Conservation (phyloP, 352 stramenopile species). For the Phytophthora pinifolia region DNA sequence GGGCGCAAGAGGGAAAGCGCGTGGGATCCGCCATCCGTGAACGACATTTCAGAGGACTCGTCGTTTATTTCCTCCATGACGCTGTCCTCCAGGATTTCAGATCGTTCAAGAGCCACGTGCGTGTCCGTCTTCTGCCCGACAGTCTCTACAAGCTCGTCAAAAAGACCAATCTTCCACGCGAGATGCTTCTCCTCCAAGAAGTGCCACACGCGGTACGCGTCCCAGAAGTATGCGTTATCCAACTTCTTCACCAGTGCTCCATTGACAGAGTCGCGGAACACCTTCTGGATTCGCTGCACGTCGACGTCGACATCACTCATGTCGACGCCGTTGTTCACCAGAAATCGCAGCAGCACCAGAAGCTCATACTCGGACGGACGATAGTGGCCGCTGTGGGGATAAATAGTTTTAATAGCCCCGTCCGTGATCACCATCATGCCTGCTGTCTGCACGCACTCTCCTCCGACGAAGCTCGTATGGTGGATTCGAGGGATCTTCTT, state of each 20-base stretch:
- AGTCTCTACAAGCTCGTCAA: conserved; percentile 77
- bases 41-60: conserved; percentile 31
- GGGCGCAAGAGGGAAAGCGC: conserved; percentile 29
- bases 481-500: conserved; percentile 94
- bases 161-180: conserved; percentile 72
- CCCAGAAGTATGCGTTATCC: conserved; percentile 87
- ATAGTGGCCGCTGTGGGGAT: conserved; percentile 98
- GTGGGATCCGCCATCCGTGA: conserved; percentile 28
- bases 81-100: conserved; percentile 45
- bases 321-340: conserved; percentile 91
- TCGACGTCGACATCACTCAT: conserved; percentile 92
- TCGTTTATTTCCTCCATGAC: conserved; percentile 45
- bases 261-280: conserved; percentile 87
- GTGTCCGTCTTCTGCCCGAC: conserved; percentile 55
- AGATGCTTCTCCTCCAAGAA: conserved; percentile 79
- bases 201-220: conserved; percentile 68
- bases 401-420: conserved; percentile 92
- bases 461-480: conserved; percentile 97
- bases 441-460: conserved; percentile 95
- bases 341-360: conserved; percentile 92
- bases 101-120: conserved; percentile 39
- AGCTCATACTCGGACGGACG: conserved; percentile 95
- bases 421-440: conserved; percentile 95
- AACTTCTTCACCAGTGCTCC: conserved; percentile 74
- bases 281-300: conserved; percentile 95